Conservation (phyloP, 1,284 basidiomycete species). For the Rhizopogon parksii region DNA sequence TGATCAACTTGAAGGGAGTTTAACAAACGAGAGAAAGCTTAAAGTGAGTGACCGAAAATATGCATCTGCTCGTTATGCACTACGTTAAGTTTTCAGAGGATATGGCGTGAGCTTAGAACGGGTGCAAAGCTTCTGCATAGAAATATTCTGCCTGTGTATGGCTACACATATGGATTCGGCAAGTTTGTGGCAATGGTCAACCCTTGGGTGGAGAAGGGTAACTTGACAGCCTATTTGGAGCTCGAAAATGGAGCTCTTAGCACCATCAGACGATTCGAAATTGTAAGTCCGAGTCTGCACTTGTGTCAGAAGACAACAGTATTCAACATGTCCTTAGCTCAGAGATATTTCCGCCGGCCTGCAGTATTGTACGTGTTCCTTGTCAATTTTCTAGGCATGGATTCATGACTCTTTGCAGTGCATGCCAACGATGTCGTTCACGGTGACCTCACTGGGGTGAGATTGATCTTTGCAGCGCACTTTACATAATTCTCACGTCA, state of each 20-base stretch:
- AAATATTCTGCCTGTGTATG: constrained; percentile 3
- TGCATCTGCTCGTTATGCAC: background rate
- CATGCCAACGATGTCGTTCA: background rate
- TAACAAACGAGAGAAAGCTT: background rate
- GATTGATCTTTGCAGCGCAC: background rate
- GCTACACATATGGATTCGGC: constrained; percentile 3
- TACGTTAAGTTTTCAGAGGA: background rate
- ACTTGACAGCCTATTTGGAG: background rate
- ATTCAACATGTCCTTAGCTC: background rate
- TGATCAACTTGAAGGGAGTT: background rate
- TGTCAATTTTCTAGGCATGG: background rate
- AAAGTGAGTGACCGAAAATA: background rate
- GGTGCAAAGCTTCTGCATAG: background rate
- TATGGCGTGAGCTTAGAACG: constrained; percentile 2
- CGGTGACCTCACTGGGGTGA: constrained; percentile 5
- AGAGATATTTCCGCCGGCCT: constrained; percentile 1
- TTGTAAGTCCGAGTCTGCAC: background rate
- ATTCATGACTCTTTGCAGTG: background rate
- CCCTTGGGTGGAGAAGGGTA: constrained; percentile 1
- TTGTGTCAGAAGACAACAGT: background rate
- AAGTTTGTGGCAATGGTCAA: background rate
- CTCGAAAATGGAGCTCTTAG: background rate
- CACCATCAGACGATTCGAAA: background rate
- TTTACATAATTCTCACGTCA: background rate
- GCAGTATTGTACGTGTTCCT: background rate